A percentile compares a stretch with the other conserved stretches of the same genome.
Conservation (phyloP, 73 alveolate species). For the Paramecium bursaria region DNA sequence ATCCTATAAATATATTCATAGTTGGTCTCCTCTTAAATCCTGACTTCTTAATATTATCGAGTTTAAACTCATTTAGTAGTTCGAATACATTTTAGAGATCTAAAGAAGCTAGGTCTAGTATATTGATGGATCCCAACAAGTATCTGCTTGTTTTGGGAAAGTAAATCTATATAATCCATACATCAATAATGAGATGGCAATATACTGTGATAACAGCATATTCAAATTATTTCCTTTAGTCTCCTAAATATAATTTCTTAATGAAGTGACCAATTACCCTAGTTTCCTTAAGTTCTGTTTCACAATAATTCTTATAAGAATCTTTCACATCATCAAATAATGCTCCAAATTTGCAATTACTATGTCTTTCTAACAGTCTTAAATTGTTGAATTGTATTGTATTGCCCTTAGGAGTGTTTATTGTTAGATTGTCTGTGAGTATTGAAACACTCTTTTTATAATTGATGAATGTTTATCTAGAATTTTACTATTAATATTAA, state of each 20-base stretch:
- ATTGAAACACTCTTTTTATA: constrained; percentile 28
- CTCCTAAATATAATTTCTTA: background rate
- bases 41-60: constrained; percentile 1
- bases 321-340: constrained; percentile 49
- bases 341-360: constrained; percentile 22
- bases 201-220: constrained; percentile 41
- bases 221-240: constrained; percentile 1
- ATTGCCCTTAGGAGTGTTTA: constrained; percentile 45
- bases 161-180: constrained; percentile 33
- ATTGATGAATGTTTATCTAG: constrained; percentile 19
- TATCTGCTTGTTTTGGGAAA: constrained; percentile 53
- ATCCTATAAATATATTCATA: background rate
- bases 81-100: constrained; percentile 13
- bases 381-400: constrained; percentile 8
- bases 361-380: constrained; percentile 47
- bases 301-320: constrained; percentile 23
- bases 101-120: constrained; percentile 41
- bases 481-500: background rate
- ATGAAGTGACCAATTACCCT: constrained; percentile 48
- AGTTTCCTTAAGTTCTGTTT: constrained; percentile 36
- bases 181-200: constrained; percentile 38
- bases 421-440: background rate
- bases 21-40: background rate
- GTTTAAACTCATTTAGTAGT: background rate
- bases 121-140: constrained; percentile 23